These are phyloP conservation scores for Davidsoniella eucalypti DNA, from an alignment of 2,329 filamentous ascomycete genomes.

Conservation along the genomic window DNA sequence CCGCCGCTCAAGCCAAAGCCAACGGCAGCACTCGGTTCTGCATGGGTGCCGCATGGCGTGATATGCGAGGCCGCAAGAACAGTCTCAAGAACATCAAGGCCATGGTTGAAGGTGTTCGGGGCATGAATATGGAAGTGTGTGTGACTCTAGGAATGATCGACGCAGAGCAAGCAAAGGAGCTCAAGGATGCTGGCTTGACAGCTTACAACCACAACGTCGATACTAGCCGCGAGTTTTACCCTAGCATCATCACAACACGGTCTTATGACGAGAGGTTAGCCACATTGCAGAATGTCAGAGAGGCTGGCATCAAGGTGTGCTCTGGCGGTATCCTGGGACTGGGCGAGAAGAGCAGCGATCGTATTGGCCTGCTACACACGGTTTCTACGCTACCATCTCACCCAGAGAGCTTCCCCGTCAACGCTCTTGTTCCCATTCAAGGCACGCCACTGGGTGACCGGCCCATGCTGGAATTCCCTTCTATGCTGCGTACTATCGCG, in stretches of 20 bases:
- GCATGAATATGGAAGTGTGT: conserved; percentile 75
- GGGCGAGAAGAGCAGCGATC: conserved; percentile 63
- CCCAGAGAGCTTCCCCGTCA: conserved; percentile 83
- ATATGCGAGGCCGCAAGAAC: conserved; percentile 82
- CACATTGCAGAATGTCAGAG: conserved; percentile 63
- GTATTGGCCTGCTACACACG: conserved; percentile 69
- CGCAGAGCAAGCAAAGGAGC: conserved; percentile 58
- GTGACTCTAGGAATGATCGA: conserved; percentile 95
- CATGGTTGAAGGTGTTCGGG: conserved; percentile 70
- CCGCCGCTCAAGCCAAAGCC: conserved; percentile 58
- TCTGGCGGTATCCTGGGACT: conserved; percentile 77
- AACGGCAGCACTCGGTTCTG: conserved; percentile 86
- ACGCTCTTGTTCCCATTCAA: conserved; percentile 78
- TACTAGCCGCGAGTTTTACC: conserved; percentile 78
- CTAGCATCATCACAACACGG: conserved; percentile 68
- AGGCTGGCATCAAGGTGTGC: conserved; percentile 80
- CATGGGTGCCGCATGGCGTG: conserved; percentile 87
- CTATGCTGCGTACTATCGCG: conserved; percentile 66
- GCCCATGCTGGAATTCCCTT: conserved; percentile 58
- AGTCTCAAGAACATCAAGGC: conserved; percentile 67
- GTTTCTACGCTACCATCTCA: conserved; percentile 65
- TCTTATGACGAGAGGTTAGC: conserved; percentile 74
- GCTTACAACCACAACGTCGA: conserved; percentile 94
- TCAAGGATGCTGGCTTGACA: conserved; percentile 70
- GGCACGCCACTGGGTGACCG: conserved; percentile 70